Base-by-base conservation (phyloP, 768 basidiomycete genomes). In the Podaxis rugospora region DNA sequence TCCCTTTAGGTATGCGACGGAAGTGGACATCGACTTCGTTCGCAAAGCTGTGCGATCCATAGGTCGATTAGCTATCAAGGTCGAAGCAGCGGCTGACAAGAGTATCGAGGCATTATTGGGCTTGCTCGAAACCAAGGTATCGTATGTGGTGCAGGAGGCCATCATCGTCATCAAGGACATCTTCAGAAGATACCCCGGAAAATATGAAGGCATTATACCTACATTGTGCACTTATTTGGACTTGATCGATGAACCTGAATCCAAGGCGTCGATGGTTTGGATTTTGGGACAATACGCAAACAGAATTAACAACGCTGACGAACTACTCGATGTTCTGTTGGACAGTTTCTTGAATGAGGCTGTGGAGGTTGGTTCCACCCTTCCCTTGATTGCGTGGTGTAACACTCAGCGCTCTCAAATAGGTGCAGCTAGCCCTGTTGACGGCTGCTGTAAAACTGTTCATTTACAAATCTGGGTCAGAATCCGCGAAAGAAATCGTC, bases 191-290 rank as follows among this genome's bases (percentile, higher is more conserved):
- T 99, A 98, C 74, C 97, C 97, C 10, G 94, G 95, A 55, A 88
- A 87, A 75, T 99, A 98, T 73, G 97, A 98, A 75, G 92, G 91
- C 57, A 89, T 98, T 66, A 98, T 99, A 58, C 94, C 93, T 0
- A 93, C 82, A 13, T 80, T 99, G 18, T 98, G 96, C 72, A 90
- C 93, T 70, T 88, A 97, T 70, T 80, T 98, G 46, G 95, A 98
- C 71, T 81, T 83, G 7, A 75, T 98, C 52, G 96, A 98, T 66
- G 97, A 98, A 69, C 90, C 97, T 0, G 97, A 99, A 74, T 88
- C 95, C 21, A 98, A 98, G 70, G 90, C 96, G 2, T 89, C 95
- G 9, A 97, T 99, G 87, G 84, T 99, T 35, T 99, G 97, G 97
- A 93, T 98, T 68, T 76, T 98, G 37, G 97, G 97, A 0, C 94